Evolutionary conservation across 495 filamentous ascomycete genomes (phyloP), one percentile per base, ranked within the genome.

Genomic region (Terfezia boudieri): DNA sequence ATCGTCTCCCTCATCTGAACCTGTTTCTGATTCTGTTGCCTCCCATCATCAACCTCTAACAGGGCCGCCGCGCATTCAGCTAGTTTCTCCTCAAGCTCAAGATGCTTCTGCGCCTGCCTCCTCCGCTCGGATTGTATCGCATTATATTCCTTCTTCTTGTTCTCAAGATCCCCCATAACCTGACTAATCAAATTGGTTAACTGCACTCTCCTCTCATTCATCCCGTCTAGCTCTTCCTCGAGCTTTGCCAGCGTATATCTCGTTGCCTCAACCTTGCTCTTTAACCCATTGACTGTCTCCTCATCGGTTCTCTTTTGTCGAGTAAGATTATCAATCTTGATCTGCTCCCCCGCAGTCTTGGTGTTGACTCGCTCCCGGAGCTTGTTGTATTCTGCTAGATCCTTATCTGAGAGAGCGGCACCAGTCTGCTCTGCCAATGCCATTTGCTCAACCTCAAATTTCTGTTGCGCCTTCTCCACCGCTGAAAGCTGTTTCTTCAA

Each of bases 61-160:
- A 96, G 74, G 63, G 86, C 85, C 56, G 70, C 77, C 50, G 89
- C 66, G 8, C 89, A 79, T 37, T 86, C 82, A 57, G 81, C 76
- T 8, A 95, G 75, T 66, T 93, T 89, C 67, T 96, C 88, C 52
- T 96, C 85, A 1, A 90, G 76, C 64, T 94, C 90, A 0, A 82
- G 90, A 46, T 81, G 76, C 63, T 80, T 79, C 58, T 90, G 82
- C 26, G 82, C 77, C 9, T 80, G 75, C 51, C 85, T 76, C 23
- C 85, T 73, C 51, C 87, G 80, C 60, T 94, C 87, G 1, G 90
- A 94, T 41, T 83, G 80, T 36, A 92, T 69, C 36, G 78, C 74
- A 62, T 94, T 89, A 61, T 82, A 81, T 51, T 86, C 83, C 63
- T 88, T 92, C 70, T 94, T 93, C 72, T 94, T 96, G 10, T 71